Percentiles rank a stretch among this genome's conserved stretches.
phyloP scores from a whole-genome alignment of 148 eudicot species.

The Rhododendron henanense region DNA sequence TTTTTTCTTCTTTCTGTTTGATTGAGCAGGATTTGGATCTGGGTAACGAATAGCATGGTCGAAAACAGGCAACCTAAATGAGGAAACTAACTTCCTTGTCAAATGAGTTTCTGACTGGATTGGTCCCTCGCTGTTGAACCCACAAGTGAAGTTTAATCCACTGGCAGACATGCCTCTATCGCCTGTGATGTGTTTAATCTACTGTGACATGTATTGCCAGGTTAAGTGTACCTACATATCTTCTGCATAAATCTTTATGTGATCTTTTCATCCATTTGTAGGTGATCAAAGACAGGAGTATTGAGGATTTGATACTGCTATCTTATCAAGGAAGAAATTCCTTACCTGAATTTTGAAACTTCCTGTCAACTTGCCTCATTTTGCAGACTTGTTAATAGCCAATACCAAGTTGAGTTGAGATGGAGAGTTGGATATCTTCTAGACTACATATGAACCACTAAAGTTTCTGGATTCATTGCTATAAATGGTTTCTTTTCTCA shows the following conservation, averaged over 20 bases:
- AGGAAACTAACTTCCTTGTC: slow-evolving; percentile 1
- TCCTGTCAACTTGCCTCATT: neutral
- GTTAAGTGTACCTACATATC: neutral
- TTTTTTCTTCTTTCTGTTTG: neutral
- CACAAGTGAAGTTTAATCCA: neutral
- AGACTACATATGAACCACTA: neutral
- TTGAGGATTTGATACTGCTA: neutral
- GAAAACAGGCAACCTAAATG: neutral
- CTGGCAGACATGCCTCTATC: neutral
- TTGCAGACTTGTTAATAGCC: neutral
- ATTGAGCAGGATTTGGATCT: slow-evolving; percentile 6
- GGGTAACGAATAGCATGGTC: neutral
- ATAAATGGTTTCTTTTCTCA: neutral
- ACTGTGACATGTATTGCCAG: neutral
- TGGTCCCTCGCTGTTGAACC: neutral
- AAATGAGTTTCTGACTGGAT: neutral
- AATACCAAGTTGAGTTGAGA: neutral
- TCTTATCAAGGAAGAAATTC: neutral
- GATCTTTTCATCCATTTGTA: neutral
- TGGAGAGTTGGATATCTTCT: neutral
- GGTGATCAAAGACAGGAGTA: neutral
- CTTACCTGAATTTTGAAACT: neutral
- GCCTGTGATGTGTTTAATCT: neutral
- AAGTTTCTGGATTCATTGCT: neutral
- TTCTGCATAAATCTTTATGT: neutral